Percentiles rank a stretch among this genome's conserved stretches.
These are phyloP conservation scores for Ceratorhiza oryzae-sativae DNA, from an alignment of 1,284 basidiomycete species.

Conservation along the genomic window DNA sequence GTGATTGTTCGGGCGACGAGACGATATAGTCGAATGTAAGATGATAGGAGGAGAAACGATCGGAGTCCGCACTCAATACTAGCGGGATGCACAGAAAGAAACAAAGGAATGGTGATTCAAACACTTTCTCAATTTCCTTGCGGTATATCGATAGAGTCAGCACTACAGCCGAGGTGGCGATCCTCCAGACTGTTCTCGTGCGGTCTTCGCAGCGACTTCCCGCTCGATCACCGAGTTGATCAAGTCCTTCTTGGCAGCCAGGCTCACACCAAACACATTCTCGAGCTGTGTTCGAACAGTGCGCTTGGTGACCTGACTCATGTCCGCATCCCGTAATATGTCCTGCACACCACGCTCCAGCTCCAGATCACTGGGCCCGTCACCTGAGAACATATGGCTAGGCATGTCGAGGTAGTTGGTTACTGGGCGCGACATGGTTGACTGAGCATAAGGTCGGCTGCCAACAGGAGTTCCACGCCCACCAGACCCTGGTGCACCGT, in stretches of 20 bases:
- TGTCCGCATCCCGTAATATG: slow-evolving; percentile 76
- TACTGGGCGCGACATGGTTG: slow-evolving; percentile 69
- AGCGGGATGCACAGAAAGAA: slow-evolving; percentile 24
- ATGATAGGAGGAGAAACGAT: slow-evolving; percentile 24
- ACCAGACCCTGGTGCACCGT: slow-evolving; percentile 26
- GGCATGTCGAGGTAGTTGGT: slow-evolving; percentile 66
- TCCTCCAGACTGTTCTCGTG: not conserved
- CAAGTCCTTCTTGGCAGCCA: slow-evolving; percentile 52
- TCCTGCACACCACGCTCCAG: slow-evolving; percentile 75
- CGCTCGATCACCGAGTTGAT: slow-evolving; percentile 50
- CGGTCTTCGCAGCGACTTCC: slow-evolving; percentile 23
- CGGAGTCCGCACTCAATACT: slow-evolving; percentile 28
- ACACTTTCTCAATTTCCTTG: slow-evolving; percentile 10
- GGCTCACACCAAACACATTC: slow-evolving; percentile 63
- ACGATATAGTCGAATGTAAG: slow-evolving; percentile 31
- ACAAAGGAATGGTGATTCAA: slow-evolving; percentile 17
- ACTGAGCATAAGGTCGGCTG: slow-evolving; percentile 49
- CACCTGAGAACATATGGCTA: slow-evolving; percentile 48
- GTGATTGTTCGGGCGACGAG: slow-evolving; percentile 34
- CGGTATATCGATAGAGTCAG: not conserved
- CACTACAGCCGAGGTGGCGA: slow-evolving; percentile 32
- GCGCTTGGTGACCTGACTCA: slow-evolving; percentile 89
- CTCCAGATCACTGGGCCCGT: slow-evolving; percentile 68
- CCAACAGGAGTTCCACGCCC: slow-evolving; percentile 36
- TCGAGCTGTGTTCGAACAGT: slow-evolving; percentile 84